phyloP scores from a whole-genome alignment of 768 basidiomycete genomes.

The Naganishia randhawae region DNA sequence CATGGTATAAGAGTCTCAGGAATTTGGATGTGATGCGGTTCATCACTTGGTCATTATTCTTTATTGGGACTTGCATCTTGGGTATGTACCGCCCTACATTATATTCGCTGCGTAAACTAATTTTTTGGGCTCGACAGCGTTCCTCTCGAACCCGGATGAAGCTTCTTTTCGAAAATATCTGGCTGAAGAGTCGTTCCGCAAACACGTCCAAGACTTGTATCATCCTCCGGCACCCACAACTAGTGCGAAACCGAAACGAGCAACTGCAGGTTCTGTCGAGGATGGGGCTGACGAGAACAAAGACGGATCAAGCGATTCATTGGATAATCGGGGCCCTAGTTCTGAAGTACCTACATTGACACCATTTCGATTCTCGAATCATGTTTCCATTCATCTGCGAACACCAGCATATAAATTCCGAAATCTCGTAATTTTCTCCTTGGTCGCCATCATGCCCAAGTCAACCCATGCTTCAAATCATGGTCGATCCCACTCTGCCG shows the following conservation, averaged over 20 bases:
- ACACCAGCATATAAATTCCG: constrained; percentile 86
- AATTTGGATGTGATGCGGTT: constrained; percentile 35
- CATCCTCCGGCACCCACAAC: constrained; percentile 47
- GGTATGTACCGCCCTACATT: constrained; percentile 34
- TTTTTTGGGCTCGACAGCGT: constrained; percentile 59
- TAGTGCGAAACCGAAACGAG: constrained; percentile 54
- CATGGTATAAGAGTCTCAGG: constrained; percentile 2
- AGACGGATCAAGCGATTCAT: neutral
- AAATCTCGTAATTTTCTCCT: constrained; percentile 78
- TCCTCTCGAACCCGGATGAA: constrained; percentile 90
- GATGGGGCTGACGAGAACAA: constrained; percentile 6
- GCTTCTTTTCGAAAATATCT: constrained; percentile 89
- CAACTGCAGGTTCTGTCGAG: constrained; percentile 27
- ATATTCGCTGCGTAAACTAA: neutral
- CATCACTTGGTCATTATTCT: constrained; percentile 41
- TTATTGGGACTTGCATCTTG: constrained; percentile 34
- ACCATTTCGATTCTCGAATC: constrained; percentile 72
- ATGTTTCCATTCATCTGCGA: constrained; percentile 83
- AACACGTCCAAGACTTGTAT: constrained; percentile 81
- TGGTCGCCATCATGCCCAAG: constrained; percentile 58
- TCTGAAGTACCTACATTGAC: constrained; percentile 37
- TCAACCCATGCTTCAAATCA: constrained; percentile 59
- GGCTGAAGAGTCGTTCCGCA: constrained; percentile 95
- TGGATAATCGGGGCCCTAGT: neutral
- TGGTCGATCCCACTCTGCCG: constrained; percentile 47